Conservation (phyloP, 2,329 filamentous ascomycete species). For the Neopestalotiopsis rosae region DNA sequence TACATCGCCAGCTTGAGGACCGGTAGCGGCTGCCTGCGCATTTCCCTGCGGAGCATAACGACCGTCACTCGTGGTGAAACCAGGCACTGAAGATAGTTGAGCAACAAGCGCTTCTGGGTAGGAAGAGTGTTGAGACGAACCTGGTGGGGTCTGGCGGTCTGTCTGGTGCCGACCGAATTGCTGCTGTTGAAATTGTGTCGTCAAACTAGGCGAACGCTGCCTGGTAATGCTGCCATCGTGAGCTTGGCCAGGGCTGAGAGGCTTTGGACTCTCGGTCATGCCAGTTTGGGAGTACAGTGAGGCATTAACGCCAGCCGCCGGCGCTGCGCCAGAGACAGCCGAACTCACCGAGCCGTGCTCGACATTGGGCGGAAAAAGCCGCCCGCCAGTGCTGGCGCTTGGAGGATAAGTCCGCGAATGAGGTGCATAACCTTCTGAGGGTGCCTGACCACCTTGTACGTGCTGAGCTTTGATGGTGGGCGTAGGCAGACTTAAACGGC, state of each 20-base stretch:
- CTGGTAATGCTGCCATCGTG: conserved; percentile 59
- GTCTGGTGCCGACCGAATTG: conserved; percentile 63
- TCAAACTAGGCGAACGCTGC: conserved; percentile 70
- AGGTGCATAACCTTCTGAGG: conserved; percentile 57
- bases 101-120: conserved; percentile 27
- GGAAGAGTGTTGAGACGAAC: conserved; percentile 46
- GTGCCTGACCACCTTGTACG: conserved; percentile 54
- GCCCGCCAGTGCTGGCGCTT: conserved; percentile 52
- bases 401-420: conserved; percentile 84
- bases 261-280: conserved; percentile 88
- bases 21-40: conserved; percentile 28
- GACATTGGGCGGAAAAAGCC: conserved; percentile 67
- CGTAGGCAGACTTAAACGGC: conserved; percentile 71
- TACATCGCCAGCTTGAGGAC: conserved; percentile 28
- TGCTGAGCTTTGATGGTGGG: conserved; percentile 73
- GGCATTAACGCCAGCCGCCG: conserved; percentile 51
- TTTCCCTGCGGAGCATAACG: conserved; percentile 32
- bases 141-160: conserved; percentile 61
- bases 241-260: conserved; percentile 67
- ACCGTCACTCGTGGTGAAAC: conserved; percentile 36
- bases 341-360: conserved; percentile 62
- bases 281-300: conserved; percentile 73
- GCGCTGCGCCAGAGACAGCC: conserved; percentile 55
- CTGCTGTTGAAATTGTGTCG: conserved; percentile 69
- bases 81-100: conserved; percentile 35